These are phyloP conservation scores for Zymoseptoria passerinii DNA, from an alignment of 2,329 filamentous ascomycete genomes.

Conservation along the genomic window DNA sequence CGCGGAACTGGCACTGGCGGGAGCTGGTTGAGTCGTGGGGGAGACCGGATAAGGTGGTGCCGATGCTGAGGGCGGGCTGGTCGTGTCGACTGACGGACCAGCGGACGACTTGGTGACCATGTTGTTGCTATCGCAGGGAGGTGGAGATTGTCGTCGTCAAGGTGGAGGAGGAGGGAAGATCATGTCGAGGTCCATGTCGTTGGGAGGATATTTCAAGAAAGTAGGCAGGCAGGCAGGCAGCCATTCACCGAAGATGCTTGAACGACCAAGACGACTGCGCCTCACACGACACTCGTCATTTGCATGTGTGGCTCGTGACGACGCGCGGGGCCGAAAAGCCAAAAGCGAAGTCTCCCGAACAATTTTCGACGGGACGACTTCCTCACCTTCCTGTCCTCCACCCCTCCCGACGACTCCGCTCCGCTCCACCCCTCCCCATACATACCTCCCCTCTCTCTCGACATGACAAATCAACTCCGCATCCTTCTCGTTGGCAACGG, in stretches of 20 bases:
- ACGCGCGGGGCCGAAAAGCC: not conserved
- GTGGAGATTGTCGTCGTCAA: not conserved
- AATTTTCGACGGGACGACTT: too few species aligned
- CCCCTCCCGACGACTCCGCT: not conserved
- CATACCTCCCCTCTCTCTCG: conserved; percentile 13
- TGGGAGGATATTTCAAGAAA: not conserved
- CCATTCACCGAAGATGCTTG: not conserved
- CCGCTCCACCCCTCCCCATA: not conserved
- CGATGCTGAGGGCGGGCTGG: conserved; percentile 31
- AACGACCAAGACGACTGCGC: not conserved
- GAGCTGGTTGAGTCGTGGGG: conserved; percentile 27
- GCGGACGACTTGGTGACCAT: conserved; percentile 41
- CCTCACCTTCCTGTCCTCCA: too few species aligned
- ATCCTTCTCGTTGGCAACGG: conserved; percentile 88
- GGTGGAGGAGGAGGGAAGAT: not conserved
- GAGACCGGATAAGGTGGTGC: conserved; percentile 40
- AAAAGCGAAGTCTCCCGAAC: not conserved
- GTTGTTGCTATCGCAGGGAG: conserved; percentile 5
- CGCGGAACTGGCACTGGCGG: conserved; percentile 21
- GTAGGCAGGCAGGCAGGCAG: not conserved
- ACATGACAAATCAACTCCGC: conserved; percentile 39
- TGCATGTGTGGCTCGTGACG: not conserved
- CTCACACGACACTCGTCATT: not conserved
- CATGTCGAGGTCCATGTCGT: not conserved
- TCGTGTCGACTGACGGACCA: conserved; percentile 32